phyloP scores from a whole-genome alignment of 2,329 filamentous ascomycete genomes.

The Sphaerulina musiva region DNA sequence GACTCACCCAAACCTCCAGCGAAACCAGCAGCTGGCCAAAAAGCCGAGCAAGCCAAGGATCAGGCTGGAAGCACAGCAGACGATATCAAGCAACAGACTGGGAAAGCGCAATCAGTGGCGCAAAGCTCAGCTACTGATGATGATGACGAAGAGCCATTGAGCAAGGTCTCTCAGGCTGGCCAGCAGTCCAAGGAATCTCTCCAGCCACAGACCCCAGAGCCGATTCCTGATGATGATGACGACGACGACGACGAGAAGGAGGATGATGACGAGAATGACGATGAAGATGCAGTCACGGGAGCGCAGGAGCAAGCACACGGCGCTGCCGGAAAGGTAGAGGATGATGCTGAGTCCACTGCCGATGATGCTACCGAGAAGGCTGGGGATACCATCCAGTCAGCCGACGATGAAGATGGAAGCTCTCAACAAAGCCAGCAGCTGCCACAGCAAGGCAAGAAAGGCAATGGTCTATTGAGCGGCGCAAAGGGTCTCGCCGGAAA shows the following conservation, averaged over 20 bases:
- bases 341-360: constrained; percentile 31
- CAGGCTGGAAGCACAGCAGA: constrained; percentile 28
- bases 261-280: constrained; percentile 33
- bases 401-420: constrained; percentile 29
- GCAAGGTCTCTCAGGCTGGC: constrained; percentile 44
- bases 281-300: constrained; percentile 30
- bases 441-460: constrained; percentile 24
- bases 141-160: constrained; percentile 34
- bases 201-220: constrained; percentile 42
- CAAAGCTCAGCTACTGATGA: constrained; percentile 31
- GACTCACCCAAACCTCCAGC: constrained; percentile 34
- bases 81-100: constrained; percentile 34
- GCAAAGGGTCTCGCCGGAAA: constrained; percentile 44
- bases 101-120: constrained; percentile 33
- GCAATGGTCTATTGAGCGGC: constrained; percentile 38
- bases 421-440: constrained; percentile 27
- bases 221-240: constrained; percentile 37
- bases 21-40: constrained; percentile 31
- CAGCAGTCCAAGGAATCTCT: constrained; percentile 41
- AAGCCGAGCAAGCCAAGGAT: constrained; percentile 34
- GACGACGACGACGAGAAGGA: constrained; percentile 34
- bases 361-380: constrained; percentile 43
- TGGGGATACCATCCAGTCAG: constrained; percentile 31
- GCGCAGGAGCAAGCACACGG: constrained; percentile 41
- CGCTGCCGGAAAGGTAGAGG: constrained; percentile 37